Conservation (phyloP, 352 stramenopile species). For the Phytopythium oedochilum region DNA sequence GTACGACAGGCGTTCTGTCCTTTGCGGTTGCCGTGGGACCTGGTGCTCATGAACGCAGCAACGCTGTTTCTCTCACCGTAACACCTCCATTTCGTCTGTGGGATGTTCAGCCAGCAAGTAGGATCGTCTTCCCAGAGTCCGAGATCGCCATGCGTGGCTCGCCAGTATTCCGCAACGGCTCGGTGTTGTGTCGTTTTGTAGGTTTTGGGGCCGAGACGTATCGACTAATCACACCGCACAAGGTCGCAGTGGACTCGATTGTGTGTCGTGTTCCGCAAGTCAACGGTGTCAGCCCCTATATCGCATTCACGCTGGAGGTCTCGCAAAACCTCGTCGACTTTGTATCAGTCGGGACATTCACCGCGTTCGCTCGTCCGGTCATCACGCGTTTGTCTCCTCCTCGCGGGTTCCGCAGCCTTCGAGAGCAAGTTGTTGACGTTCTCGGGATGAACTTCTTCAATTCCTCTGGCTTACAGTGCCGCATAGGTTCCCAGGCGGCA, state of each 20-base stretch:
- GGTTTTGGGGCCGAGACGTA: not conserved
- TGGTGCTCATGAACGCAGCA: constrained; percentile 4
- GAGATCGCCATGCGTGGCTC: constrained; percentile 17
- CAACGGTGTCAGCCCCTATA: not conserved
- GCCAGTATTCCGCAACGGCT: constrained; percentile 6
- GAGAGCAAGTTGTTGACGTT: constrained; percentile 16
- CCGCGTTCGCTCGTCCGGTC: constrained; percentile 8
- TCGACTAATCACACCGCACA: constrained; percentile 6
- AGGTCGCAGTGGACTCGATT: constrained; percentile 16
- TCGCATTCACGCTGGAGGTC: constrained; percentile 9
- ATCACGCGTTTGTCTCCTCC: constrained; percentile 20
- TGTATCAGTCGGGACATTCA: constrained; percentile 12
- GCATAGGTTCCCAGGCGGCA: constrained; percentile 1
- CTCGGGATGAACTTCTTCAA: constrained; percentile 30
- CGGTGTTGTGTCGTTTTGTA: constrained; percentile 15
- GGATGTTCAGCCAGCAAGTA: constrained; percentile 17
- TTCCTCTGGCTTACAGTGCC: constrained; percentile 14
- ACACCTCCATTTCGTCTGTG: constrained; percentile 12
- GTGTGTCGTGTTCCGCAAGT: constrained; percentile 16
- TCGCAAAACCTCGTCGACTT: constrained; percentile 22
- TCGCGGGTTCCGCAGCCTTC: constrained; percentile 8
- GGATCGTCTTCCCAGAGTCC: constrained; percentile 16
- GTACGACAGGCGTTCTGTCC: constrained; percentile 4
- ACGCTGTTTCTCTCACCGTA: constrained; percentile 3
- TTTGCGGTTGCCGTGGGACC: constrained; percentile 11